Evolutionary conservation across 176 grass and related monocot species (phyloP).

Genomic region (Cenchrus purpureus): DNA sequence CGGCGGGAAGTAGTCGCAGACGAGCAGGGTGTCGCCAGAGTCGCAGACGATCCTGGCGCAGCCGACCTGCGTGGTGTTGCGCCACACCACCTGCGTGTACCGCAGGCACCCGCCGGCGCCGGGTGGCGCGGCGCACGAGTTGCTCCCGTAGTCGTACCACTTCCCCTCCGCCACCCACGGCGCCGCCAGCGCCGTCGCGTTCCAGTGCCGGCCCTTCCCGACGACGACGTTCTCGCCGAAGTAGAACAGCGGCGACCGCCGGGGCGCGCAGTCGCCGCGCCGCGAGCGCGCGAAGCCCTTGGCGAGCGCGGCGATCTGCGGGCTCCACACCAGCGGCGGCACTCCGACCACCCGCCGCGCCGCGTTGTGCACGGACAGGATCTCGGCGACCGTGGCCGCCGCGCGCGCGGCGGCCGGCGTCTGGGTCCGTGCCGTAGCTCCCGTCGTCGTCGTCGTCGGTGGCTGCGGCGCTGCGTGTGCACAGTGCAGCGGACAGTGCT

Average conservation of each 20-base stretch:
- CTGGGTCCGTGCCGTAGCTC: background rate
- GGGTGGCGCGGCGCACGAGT: conserved; percentile 38
- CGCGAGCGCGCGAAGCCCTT: conserved; percentile 46
- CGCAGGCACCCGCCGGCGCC: conserved; percentile 35
- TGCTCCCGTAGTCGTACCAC: conserved; percentile 23
- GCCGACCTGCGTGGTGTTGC: conserved; percentile 48
- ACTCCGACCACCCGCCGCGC: conserved; percentile 48
- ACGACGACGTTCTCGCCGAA: conserved; percentile 70
- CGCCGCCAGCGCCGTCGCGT: conserved; percentile 27
- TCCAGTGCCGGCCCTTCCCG: conserved; percentile 51
- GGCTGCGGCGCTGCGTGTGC: background rate
- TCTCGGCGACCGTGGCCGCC: background rate
- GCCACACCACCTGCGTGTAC: conserved; percentile 64
- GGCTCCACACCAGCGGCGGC: conserved; percentile 51
- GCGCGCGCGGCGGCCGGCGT: conserved; percentile 9
- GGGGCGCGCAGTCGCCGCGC: conserved; percentile 51
- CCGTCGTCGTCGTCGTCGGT: background rate
- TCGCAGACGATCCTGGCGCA: conserved; percentile 55
- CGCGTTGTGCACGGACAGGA: conserved; percentile 54
- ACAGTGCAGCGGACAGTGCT: background rate
- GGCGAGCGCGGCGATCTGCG: conserved; percentile 27
- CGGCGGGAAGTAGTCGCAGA: conserved; percentile 73
- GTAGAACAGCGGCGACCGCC: conserved; percentile 56
- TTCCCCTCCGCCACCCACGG: conserved; percentile 52
- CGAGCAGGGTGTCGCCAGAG: conserved; percentile 55